These are phyloP conservation scores for Penicillium sp. DNA, from an alignment of 2,329 filamentous ascomycete species.

Conservation along the genomic window DNA sequence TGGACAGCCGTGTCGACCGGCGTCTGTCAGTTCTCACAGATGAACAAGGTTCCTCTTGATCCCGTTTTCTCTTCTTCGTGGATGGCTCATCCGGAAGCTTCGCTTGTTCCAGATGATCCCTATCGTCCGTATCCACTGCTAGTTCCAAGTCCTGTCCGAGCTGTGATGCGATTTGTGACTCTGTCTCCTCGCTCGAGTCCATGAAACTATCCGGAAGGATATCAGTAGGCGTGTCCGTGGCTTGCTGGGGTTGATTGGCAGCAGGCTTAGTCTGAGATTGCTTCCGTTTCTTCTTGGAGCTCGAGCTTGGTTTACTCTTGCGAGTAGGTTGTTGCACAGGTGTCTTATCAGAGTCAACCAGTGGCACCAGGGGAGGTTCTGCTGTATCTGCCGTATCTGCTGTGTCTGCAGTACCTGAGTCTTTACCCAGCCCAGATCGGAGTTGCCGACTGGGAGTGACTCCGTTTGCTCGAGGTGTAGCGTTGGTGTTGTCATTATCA, in stretches of 20 bases:
- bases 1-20: conserved; percentile 29
- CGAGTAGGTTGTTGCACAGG: conserved; percentile 1
- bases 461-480: conserved; percentile 8
- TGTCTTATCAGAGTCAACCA: conserved; percentile 6
- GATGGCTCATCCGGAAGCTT: conserved; percentile 12
- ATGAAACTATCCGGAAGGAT: neutral
- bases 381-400: conserved; percentile 6
- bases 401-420: too few species aligned
- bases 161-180: conserved; percentile 46
- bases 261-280: conserved; percentile 1
- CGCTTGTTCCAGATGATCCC: conserved; percentile 1
- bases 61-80: conserved; percentile 37
- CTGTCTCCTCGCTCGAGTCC: conserved; percentile 40
- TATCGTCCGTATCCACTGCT: conserved; percentile 32
- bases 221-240: neutral
- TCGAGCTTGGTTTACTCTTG: conserved; percentile 11
- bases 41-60: conserved; percentile 18
- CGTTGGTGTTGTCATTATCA: conserved; percentile 7
- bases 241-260: neutral
- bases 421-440: conserved; percentile 26
- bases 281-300: conserved; percentile 11
- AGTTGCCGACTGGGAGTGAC: conserved; percentile 19
- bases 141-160: conserved; percentile 44
- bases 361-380: neutral
- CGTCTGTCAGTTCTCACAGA: conserved; percentile 26